Conservation (phyloP, 768 basidiomycete species). For the Lactarius tabidus region DNA sequence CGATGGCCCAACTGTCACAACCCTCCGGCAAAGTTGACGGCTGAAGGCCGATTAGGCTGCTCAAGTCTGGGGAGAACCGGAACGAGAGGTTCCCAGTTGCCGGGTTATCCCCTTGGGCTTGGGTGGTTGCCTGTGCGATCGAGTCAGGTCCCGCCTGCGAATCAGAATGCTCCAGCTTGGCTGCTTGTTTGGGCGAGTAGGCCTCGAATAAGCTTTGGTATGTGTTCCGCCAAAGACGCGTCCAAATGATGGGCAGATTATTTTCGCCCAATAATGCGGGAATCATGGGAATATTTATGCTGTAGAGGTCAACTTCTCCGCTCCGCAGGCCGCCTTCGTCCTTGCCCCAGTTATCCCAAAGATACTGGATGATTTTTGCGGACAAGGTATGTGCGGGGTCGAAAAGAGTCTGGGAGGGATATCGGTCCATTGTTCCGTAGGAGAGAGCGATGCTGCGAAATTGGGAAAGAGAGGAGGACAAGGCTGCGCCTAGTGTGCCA, state of each 20-base stretch:
- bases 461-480: conserved; percentile 70
- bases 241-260: conserved; percentile 72
- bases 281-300: conserved; percentile 83
- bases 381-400: conserved; percentile 73
- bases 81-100: conserved; percentile 46
- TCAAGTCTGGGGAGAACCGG: conserved; percentile 72
- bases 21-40: conserved; percentile 61
- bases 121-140: conserved; percentile 12
- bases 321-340: conserved; percentile 55
- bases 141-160: conserved; percentile 46
- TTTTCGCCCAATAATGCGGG: conserved; percentile 54
- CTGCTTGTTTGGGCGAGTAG: conserved; percentile 25
- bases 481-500: conserved; percentile 88
- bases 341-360: conserved; percentile 84
- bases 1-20: conserved; percentile 79
- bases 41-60: conserved; percentile 58
- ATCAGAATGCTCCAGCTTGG: conserved; percentile 28
- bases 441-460: conserved; percentile 79
- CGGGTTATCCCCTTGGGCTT: background rate
- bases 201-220: conserved; percentile 78
- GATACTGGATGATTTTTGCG: conserved; percentile 58
- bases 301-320: conserved; percentile 78
- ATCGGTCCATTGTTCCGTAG: conserved; percentile 67
- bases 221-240: conserved; percentile 78
- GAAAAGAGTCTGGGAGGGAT: conserved; percentile 49